Evolutionary conservation across 129 eudicot species (phyloP).

Genomic region (carrot (Daucus carota)): DH1_v3.0 NC_030382.2:31060001-31060500

Average conservation of each 20-base stretch:
- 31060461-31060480: constrained; percentile 65
- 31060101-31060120: no score
- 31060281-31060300: neutral
- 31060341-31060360: neutral
- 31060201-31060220: no score
- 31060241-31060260: no score
- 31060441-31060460: constrained; percentile 67
- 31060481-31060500: constrained; percentile 1
- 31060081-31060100: neutral
- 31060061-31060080: no score
- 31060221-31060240: no score
- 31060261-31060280: neutral
- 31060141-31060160: no score
- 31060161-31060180: neutral
- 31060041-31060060: no score
- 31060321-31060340: neutral
- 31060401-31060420: constrained; percentile 58
- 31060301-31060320: no score
- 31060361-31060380: constrained; percentile 23
- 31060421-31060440: constrained; percentile 65
- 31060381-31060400: constrained; percentile 63
- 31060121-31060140: no score
- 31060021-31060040: no score
- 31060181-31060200: no score
- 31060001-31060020: no score